Evolutionary conservation across 352 stramenopile species (phyloP).

Genomic region (Thraustochytrium sp.): DNA sequence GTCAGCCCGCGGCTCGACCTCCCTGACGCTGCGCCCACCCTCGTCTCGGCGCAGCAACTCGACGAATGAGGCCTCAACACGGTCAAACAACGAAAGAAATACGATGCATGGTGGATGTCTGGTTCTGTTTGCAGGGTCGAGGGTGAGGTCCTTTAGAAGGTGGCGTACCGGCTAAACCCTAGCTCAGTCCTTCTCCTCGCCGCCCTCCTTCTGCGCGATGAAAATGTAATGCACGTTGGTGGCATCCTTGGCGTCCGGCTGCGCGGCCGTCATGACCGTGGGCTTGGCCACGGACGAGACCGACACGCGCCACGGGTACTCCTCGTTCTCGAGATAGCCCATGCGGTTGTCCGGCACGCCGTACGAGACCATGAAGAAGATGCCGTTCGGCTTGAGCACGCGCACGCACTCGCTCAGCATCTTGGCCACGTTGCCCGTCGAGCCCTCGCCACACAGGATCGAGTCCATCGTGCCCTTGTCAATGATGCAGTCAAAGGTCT

Average conservation of each 20-base stretch:
- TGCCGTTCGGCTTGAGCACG: slow-evolving; percentile 86
- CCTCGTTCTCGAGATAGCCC: slow-evolving; percentile 90
- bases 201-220: slow-evolving; percentile 1
- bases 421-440: slow-evolving; percentile 86
- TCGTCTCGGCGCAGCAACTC: no score
- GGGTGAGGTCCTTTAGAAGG: no score
- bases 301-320: slow-evolving; percentile 86
- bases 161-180: no score
- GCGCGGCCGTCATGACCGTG: slow-evolving; percentile 82
- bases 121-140: no score
- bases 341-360: slow-evolving; percentile 89
- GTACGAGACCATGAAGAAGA: slow-evolving; percentile 91
- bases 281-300: slow-evolving; percentile 91
- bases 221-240: slow-evolving; percentile 91
- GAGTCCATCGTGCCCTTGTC: slow-evolving; percentile 92
- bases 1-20: no score
- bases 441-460: slow-evolving; percentile 88
- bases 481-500: slow-evolving; percentile 85
- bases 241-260: slow-evolving; percentile 74
- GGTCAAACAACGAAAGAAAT: no score
- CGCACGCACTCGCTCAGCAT: slow-evolving; percentile 87
- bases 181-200: slow-evolving; percentile 1
- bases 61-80: no score
- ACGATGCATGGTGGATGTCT: no score
- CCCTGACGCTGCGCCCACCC: no score